phyloP scores from a whole-genome alignment of 192 early-diverging fungal species.

The Coemansia sp. region DNA sequence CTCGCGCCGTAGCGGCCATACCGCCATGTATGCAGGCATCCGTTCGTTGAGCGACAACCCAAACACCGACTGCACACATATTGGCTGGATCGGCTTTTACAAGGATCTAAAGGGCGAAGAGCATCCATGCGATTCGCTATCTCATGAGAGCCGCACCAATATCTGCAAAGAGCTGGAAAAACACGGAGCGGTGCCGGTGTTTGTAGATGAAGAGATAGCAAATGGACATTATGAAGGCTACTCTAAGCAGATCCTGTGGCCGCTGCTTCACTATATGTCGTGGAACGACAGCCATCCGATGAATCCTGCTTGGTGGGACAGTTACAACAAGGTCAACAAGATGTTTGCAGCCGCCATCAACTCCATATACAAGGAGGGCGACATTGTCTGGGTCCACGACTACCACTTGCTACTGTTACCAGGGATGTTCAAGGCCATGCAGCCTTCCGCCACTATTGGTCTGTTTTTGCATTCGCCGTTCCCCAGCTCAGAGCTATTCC shows the following conservation, averaged over 20 bases:
- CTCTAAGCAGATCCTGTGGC: slow-evolving; percentile 96
- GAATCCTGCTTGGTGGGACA: slow-evolving; percentile 65
- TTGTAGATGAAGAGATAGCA: slow-evolving; percentile 68
- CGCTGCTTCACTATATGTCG: slow-evolving; percentile 91
- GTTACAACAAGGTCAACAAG: slow-evolving; percentile 81
- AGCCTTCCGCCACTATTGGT: slow-evolving; percentile 82
- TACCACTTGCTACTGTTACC: slow-evolving; percentile 94
- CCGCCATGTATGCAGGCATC: slow-evolving; percentile 86
- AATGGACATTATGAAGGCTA: slow-evolving; percentile 94
- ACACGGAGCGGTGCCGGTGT: slow-evolving; percentile 69
- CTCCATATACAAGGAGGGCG: slow-evolving; percentile 74
- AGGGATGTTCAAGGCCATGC: slow-evolving; percentile 71
- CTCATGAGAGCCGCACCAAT: slow-evolving; percentile 53
- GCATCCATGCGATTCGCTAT: slow-evolving; percentile 55
- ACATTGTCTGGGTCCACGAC: slow-evolving; percentile 86
- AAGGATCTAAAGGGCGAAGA: slow-evolving; percentile 59
- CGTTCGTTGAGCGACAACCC: slow-evolving; percentile 58
- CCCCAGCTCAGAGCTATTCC: slow-evolving; percentile 91
- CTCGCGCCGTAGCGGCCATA: slow-evolving; percentile 69
- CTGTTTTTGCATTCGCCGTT: slow-evolving; percentile 96
- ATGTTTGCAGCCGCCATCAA: slow-evolving; percentile 71
- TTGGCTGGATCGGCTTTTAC: slow-evolving; percentile 73
- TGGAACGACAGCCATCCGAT: slow-evolving; percentile 74
- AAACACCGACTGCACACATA: slow-evolving; percentile 60
- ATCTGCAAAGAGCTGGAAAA: slow-evolving; percentile 57